Evolutionary conservation across 108 stramenopile genomes (phyloP).

Genomic region (Nitzschia sp.): DNA sequence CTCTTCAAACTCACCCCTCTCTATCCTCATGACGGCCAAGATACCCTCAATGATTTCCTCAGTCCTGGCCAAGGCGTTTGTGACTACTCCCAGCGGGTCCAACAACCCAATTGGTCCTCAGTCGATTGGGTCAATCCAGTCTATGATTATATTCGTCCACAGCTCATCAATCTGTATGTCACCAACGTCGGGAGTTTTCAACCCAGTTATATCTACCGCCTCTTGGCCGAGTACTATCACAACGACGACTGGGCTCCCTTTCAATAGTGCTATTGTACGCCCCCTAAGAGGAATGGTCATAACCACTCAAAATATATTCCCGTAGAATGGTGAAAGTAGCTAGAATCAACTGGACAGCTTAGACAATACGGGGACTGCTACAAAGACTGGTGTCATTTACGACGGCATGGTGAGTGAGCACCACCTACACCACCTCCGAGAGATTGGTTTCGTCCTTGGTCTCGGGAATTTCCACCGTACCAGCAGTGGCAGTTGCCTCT

Average conservation of each 20-base stretch:
- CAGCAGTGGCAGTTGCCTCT: background rate
- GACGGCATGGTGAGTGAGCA: no score
- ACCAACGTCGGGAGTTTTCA: conserved; percentile 96
- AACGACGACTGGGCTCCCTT: conserved; percentile 86
- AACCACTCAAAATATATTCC: background rate
- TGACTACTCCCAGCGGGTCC: conserved; percentile 16
- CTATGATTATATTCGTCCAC: conserved; percentile 93
- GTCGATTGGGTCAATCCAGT: conserved; percentile 93
- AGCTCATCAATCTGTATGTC: conserved; percentile 88
- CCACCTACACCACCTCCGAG: conserved; percentile 10
- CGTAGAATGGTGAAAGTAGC: background rate
- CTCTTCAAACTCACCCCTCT: conserved; percentile 97
- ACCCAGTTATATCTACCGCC: conserved; percentile 93
- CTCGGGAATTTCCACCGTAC: conserved; percentile 6
- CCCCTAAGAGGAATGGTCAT: background rate
- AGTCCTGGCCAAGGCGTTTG: conserved; percentile 47
- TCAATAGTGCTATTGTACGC: conserved; percentile 27
- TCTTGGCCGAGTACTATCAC: conserved; percentile 94
- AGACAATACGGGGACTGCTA: background rate
- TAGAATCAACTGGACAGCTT: background rate
- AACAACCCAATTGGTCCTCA: conserved; percentile 4
- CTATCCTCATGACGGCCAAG: conserved; percentile 95
- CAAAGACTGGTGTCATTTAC: background rate
- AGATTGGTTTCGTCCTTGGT: conserved; percentile 7
- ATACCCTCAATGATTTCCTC: conserved; percentile 88